Base-by-base conservation (phyloP, 2,329 filamentous ascomycete genomes). In the Trichoderma arundinaceum region DNA sequence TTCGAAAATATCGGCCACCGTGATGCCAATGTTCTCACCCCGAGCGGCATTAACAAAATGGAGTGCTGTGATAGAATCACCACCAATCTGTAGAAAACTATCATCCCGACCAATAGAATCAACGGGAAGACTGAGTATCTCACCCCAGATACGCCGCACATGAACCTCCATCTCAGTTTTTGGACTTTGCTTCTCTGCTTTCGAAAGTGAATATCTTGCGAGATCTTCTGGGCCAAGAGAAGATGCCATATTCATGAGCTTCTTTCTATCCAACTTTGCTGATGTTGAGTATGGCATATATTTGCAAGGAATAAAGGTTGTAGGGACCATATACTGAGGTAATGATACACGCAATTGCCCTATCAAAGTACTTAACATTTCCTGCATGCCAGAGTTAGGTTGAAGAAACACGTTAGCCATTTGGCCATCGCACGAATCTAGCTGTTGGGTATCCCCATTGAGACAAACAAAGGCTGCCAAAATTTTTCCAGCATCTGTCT, bases 21-120 rank as follows among this genome's bases (percentile, higher is more conserved):
- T 66, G 15, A 71, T 38, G 3, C 46, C 22, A 7, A 67, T 54
- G 4, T 44, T 52, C 1, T 7, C 1, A 2, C 44, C 28, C 7
- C 35, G 60, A 15, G 60, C 33, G 3, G 46, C 46, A 17, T 33
- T 41, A 1, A 63, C 49, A 5, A 46, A 8, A 22, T 59, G 53
- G 0, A 65, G 59, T 1, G 62, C 62, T 0, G 19, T 51, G n/a
- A 71, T 70, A 0, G 69, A 71, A 10, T 71, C 69, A 3, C 69
- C 69, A 1, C 69, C 69, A 0, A 71, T 62, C 3, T 59, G 13
- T 4, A 59, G 3, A 12, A 59, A 59, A 19, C 5, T 59, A 4
- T 59, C 56, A 12, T 59, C 56, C 0, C 56, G 56, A 4, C 56
- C 13, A 12, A 59, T 59, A 0, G 32, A 38, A 35, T 17, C 1